Evolutionary conservation across 176 grass and related monocot species (phyloP), one percentile per base, ranked within the genome.

Genomic region (Oryza glumipatula): DNA sequence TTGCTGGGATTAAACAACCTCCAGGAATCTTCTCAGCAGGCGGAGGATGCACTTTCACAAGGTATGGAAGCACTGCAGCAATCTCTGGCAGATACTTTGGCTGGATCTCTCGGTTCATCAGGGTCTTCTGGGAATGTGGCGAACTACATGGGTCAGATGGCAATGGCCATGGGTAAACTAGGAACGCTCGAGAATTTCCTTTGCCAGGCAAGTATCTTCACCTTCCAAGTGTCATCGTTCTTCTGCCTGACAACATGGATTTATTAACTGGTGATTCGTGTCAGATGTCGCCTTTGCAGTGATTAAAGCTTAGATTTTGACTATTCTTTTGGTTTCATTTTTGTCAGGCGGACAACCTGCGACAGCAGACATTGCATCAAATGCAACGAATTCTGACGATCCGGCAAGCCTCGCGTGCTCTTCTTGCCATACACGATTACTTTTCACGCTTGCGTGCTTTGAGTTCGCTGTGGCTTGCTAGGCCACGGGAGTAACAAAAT

Each of bases 91-190:
- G 93, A 92, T 28, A 95, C 89, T 47, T 79, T 95, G 83, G 93
- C 93, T n/a, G 85, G 85, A 69, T 92, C 93, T 51, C 90, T 95
- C 16, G 88, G 84, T 26, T 79, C 90, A 9, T 80, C 90, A 7
- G 88, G 90, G 56, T 87, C 93, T 68, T 95, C 93, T 12, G 93
- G 90, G 15, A 95, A 95, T 56, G 93, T 95, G 22, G 93, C 90
- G 33, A 95, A 90, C 77, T 95, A 95, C 90, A 95, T 95, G 93
- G 93, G 90, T 74, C 93, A 95, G 85, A 95, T 95, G 93, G 93
- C 90, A 61, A 95, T 95, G 93, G 90, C 93, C 49, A 95, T 95
- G 93, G 93, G 90, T 28, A 92, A 95, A 58, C 88, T 95, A 58
- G 90, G 93, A 30, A 92, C 87, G 0, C 85, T 95, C 0, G 93